phyloP scores from a whole-genome alignment of 352 stramenopile genomes.

The Pythium brassicae region DNA sequence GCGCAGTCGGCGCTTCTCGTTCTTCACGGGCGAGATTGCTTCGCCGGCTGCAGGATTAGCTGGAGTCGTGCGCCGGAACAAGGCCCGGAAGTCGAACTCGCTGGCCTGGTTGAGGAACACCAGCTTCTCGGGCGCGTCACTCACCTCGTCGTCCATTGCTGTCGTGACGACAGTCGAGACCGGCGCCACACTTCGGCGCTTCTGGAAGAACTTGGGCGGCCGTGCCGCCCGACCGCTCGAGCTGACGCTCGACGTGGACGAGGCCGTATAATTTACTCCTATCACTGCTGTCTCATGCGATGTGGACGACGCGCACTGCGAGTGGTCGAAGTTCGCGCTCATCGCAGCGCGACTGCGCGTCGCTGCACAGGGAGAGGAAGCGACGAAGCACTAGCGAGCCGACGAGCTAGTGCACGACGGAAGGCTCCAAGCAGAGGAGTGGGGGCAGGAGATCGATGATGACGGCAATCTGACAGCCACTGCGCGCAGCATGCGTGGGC shows the following conservation, averaged over 20 bases:
- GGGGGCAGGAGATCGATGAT: no score
- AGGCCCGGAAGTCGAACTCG: conserved; percentile 23
- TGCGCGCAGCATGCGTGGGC: no score
- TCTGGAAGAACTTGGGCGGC: conserved; percentile 13
- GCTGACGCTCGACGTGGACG: background rate
- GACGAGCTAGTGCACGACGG: no score
- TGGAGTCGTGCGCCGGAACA: conserved; percentile 21
- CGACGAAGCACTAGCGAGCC: background rate
- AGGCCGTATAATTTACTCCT: background rate
- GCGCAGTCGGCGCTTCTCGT: conserved; percentile 27
- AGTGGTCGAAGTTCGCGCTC: conserved; percentile 1
- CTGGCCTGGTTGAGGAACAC: conserved; percentile 28
- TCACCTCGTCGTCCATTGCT: conserved; percentile 5
- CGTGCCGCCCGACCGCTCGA: background rate
- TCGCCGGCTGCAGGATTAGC: background rate
- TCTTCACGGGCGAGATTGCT: background rate
- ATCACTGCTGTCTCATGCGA: background rate
- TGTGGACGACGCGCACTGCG: background rate
- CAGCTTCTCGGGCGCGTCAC: conserved; percentile 8
- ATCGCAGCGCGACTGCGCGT: background rate
- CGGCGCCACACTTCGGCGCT: conserved; percentile 15
- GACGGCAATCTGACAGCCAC: no score
- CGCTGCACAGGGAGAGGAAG: background rate
- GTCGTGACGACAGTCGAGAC: conserved; percentile 6
- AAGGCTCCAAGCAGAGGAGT: no score